Percentiles rank a stretch among this genome's conserved stretches.
Evolutionary conservation across 163 green algal species (phyloP).

Genomic region (Scenedesmus sp.): DNA sequence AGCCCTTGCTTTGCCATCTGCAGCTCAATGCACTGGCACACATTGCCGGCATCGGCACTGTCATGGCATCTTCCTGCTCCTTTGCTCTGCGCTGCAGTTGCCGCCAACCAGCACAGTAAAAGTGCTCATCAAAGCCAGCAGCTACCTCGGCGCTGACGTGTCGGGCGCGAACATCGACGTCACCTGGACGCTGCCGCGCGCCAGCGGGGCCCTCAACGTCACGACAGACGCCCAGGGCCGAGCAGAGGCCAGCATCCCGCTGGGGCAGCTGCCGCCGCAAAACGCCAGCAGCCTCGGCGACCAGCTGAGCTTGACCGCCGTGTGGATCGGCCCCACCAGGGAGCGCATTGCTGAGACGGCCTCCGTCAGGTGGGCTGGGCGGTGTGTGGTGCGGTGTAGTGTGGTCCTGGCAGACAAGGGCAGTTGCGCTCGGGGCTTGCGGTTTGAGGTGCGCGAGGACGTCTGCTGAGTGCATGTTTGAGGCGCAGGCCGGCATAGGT

Average conservation of each 20-base stretch:
- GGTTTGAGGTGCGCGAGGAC: too few species aligned
- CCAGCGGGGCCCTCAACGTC: neutral
- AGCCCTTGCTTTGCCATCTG: too few species aligned
- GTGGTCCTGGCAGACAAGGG: neutral
- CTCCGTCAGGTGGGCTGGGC: neutral
- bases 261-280: slow-evolving; percentile 16
- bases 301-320: slow-evolving; percentile 47
- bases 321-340: slow-evolving; percentile 65
- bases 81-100: neutral
- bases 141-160: slow-evolving; percentile 44
- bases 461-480: neutral
- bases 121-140: slow-evolving; percentile 29
- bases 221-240: slow-evolving; percentile 13
- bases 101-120: slow-evolving; percentile 31
- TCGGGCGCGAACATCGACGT: slow-evolving; percentile 1
- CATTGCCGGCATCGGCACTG: too few species aligned
- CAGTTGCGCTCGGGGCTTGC: neutral
- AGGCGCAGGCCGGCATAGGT: too few species aligned
- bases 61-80: neutral
- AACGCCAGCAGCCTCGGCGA: slow-evolving; percentile 40
- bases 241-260: slow-evolving; percentile 10
- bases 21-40: too few species aligned
- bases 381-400: neutral
- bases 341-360: slow-evolving; percentile 55
- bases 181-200: slow-evolving; percentile 8